Evolutionary conservation across 495 filamentous ascomycete genomes (phyloP), one percentile per base, ranked within the genome.

Genomic region (Massariosphaeria phaeospora): DNA sequence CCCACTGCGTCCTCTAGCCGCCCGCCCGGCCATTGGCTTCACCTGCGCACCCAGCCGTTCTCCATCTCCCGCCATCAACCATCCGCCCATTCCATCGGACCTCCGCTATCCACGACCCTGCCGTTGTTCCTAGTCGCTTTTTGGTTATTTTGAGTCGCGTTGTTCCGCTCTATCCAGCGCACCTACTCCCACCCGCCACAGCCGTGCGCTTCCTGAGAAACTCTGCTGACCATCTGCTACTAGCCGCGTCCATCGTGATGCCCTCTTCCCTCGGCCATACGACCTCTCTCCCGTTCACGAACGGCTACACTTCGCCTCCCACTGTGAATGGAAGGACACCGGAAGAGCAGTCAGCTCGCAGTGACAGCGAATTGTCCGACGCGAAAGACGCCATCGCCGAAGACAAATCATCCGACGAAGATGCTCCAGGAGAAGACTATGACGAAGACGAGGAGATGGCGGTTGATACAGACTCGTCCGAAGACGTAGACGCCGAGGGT

Each of bases 401-500:
- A 46, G 52, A 61, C 48, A 6, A 23, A 18, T 58, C 55, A 29
- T 63, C 63, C 7, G 48, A 55, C 20, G 60, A 57, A 30, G 61
- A 60, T 17, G 63, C 55, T 8, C 35, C 49, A 18, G 35, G 49
- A 21, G 63, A 48, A 24, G 34, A 44, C 31, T 61, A 56, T 39
- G 61, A 68, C 55, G 64, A 73, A 48, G 62, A 67, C 55, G 65
- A 72, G 46, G 65, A 71, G 53, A 59, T 53, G 58, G 48, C 54
- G 48, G 69, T 73, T 59, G 72, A 68, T 60, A 76, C 76, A 38
- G 71, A 76, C 62, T 76, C 76, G 33, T 72, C 72, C 23, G 62
- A 67, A 20, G 82, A 84, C 61, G 79, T 84, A 59, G 80, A 84
- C 65, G 70, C 69, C 3, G 79, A 87, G 53, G 84, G 81, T 55